Conservation (phyloP, 2,329 filamentous ascomycete genomes). For the Diaporthe ampelina region DNA sequence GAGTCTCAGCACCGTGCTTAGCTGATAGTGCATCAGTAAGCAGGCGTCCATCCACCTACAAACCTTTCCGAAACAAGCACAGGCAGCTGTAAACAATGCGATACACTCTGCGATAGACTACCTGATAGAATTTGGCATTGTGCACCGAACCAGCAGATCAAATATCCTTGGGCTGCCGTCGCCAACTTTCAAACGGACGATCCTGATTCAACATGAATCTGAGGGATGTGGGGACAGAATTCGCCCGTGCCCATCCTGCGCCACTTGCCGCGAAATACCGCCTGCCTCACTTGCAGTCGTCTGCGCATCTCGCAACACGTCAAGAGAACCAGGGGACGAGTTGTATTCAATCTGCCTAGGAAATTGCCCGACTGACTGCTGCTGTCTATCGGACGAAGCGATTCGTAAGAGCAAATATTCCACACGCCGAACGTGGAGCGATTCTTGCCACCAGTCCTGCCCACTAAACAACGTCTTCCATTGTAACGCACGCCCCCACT, state of each 20-base stretch:
- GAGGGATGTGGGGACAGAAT: constrained; percentile 22
- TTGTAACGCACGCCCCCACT: constrained; percentile 28
- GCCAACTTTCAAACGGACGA: background rate
- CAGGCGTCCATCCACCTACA: background rate
- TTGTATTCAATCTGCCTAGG: constrained; percentile 43
- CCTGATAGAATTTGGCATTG: background rate
- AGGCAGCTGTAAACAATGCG: background rate
- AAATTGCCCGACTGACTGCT: constrained; percentile 34
- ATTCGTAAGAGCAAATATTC: constrained; percentile 36
- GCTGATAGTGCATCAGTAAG: background rate
- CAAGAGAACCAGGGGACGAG: constrained; percentile 3
- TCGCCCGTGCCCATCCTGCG: background rate
- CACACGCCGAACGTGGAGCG: constrained; percentile 27
- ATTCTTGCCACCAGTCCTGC: constrained; percentile 4
- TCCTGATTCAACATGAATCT: constrained; percentile 12
- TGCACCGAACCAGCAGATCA: background rate
- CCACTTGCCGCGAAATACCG: background rate
- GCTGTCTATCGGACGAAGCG: constrained; percentile 33
- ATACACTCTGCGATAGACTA: background rate
- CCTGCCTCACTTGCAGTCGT: background rate
- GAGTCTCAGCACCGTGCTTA: background rate
- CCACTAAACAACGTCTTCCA: constrained; percentile 5
- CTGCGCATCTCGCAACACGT: background rate
- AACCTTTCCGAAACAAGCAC: background rate
- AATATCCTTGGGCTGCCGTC: background rate